These are phyloP conservation scores for Rubroshorea leprosula DNA, from an alignment of 345 rosid genomes.

Conservation along the genomic window DNA sequence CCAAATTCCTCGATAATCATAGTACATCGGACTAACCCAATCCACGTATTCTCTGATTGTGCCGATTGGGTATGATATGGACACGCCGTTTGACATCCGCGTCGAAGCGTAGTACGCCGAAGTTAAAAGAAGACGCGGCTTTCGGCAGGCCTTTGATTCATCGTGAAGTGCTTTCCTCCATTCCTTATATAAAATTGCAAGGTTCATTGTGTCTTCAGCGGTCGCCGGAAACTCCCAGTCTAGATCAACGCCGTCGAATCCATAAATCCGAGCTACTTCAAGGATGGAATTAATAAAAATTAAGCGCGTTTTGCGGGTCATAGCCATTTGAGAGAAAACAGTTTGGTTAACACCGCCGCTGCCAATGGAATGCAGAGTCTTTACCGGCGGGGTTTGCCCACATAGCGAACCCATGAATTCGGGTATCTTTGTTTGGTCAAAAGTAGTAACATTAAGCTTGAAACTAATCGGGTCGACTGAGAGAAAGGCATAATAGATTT, in stretches of 20 bases:
- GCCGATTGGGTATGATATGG: conserved; percentile 24
- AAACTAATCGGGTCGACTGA: conserved; percentile 23
- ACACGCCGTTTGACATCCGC: not conserved
- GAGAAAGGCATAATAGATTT: conserved; percentile 45
- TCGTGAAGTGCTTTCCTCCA: conserved; percentile 20
- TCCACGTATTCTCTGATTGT: conserved; percentile 25
- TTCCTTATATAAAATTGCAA: conserved; percentile 18
- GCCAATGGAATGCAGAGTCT: conserved; percentile 36
- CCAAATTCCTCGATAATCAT: conserved; percentile 40
- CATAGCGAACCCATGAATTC: not conserved
- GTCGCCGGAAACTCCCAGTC: conserved; percentile 45
- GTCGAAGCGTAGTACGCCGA: conserved; percentile 33
- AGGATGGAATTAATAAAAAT: conserved; percentile 35
- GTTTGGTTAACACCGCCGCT: conserved; percentile 19
- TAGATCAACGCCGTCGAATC: conserved; percentile 39
- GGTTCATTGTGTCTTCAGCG: conserved; percentile 24
- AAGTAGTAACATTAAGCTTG: conserved; percentile 23
- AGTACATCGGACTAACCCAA: conserved; percentile 42
- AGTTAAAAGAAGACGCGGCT: conserved; percentile 28
- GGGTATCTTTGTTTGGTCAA: conserved; percentile 25
- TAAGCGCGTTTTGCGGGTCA: conserved; percentile 14
- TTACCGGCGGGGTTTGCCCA: conserved; percentile 20
- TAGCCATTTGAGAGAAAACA: conserved; percentile 28
- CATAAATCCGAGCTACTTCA: conserved; percentile 26
- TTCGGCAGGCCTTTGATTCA: conserved; percentile 16